A percentile compares a stretch with the other conserved stretches of the same genome.
phyloP scores from a whole-genome alignment of 1,139 yeast species.

The Kodamaea sp. region DNA sequence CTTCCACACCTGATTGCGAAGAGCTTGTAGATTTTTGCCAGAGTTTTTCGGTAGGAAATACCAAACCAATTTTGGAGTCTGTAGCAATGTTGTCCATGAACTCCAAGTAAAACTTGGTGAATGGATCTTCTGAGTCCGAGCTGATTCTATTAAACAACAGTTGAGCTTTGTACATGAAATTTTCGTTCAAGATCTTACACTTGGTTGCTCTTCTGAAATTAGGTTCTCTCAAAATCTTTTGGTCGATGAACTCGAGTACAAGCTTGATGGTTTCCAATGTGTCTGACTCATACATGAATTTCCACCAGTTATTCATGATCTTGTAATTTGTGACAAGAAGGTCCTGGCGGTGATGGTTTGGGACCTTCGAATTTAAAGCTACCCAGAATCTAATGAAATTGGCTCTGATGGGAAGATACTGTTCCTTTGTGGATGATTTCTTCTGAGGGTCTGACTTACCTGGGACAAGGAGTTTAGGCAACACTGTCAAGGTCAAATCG shows the following conservation, averaged over 20 bases:
- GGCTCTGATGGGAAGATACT: conserved; percentile 49
- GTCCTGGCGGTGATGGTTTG: conserved; percentile 62
- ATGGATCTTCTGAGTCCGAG: conserved; percentile 12
- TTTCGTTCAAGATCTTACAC: conserved; percentile 76
- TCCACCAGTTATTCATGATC: conserved; percentile 65
- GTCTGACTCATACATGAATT: conserved; percentile 57
- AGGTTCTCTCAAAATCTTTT: conserved; percentile 56
- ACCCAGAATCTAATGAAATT: conserved; percentile 66
- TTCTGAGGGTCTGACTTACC: conserved; percentile 29
- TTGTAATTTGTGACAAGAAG: conserved; percentile 57
- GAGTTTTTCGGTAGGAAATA: conserved; percentile 59
- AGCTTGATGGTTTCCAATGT: conserved; percentile 40
- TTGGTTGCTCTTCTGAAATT: conserved; percentile 69
- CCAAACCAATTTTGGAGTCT: conserved; percentile 59
- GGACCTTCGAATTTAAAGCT: conserved; percentile 47
- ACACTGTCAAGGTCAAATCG: conserved; percentile 62
- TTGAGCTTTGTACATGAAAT: conserved; percentile 62
- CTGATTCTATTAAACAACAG: conserved; percentile 48
- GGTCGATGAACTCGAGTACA: conserved; percentile 51
- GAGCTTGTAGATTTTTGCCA: conserved; percentile 38
- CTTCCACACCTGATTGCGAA: conserved; percentile 27
- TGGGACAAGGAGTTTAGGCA: conserved; percentile 65
- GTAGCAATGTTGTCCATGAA: conserved; percentile 51
- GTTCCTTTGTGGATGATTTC: conserved; percentile 30
- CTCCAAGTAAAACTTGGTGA: conserved; percentile 34